These are phyloP conservation scores for Aspergillus sp. DNA, from an alignment of 2,329 filamentous ascomycete genomes.

Conservation along the genomic window DNA sequence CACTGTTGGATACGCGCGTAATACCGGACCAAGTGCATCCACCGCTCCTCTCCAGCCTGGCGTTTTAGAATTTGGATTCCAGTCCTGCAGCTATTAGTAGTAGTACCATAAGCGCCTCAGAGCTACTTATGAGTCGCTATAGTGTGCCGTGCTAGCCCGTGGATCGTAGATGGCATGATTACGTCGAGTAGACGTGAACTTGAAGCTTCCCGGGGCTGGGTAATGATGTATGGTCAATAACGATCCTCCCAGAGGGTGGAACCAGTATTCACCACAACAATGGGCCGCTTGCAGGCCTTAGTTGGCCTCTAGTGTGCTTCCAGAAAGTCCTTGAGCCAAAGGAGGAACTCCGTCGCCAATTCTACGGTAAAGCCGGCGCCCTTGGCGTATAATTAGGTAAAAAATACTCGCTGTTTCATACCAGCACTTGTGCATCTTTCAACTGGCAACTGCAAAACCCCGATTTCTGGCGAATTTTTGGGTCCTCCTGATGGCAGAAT, in stretches of 20 bases:
- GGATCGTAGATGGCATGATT: neutral
- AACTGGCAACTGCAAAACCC: neutral
- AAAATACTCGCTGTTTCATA: conserved; percentile 12
- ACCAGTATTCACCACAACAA: conserved; percentile 11
- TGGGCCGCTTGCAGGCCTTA: conserved; percentile 22
- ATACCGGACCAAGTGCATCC: neutral
- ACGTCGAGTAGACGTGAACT: conserved; percentile 11
- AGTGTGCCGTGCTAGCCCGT: neutral
- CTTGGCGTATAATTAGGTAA: conserved; percentile 20
- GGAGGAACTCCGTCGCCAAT: neutral
- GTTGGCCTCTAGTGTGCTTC: conserved; percentile 20
- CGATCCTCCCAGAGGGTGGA: conserved; percentile 14
- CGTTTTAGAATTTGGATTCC: neutral
- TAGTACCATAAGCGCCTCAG: neutral
- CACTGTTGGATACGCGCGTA: neutral
- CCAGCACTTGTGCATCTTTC: neutral
- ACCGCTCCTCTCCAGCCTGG: neutral
- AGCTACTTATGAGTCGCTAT: neutral
- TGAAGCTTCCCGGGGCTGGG: conserved; percentile 2
- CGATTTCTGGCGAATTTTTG: conserved; percentile 10
- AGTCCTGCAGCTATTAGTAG: neutral
- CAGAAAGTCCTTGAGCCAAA: conserved; percentile 12
- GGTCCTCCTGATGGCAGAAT: neutral
- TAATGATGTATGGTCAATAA: conserved; percentile 11
- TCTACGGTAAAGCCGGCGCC: neutral